phyloP scores from a whole-genome alignment of 495 filamentous ascomycete genomes.

The Daldinia childiae region DNA sequence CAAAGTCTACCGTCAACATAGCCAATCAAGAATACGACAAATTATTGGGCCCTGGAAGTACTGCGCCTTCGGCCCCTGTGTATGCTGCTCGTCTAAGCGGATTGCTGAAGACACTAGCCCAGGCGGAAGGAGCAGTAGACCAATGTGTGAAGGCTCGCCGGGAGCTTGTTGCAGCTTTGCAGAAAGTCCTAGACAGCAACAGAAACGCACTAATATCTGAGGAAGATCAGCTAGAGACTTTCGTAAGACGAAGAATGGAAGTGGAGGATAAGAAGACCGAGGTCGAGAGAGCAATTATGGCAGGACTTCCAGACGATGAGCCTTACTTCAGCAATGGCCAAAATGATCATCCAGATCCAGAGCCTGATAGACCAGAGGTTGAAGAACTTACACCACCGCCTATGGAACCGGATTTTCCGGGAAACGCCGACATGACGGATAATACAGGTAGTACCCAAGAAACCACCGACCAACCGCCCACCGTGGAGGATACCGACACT shows the following conservation, averaged over 20 bases:
- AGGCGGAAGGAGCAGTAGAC: conserved; percentile 89
- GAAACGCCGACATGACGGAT: conserved; percentile 34
- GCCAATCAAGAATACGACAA: conserved; percentile 86
- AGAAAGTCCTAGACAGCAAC: conserved; percentile 81
- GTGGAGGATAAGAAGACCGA: conserved; percentile 82
- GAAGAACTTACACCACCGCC: conserved; percentile 84
- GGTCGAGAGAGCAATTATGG: conserved; percentile 89
- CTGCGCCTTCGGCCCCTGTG: conserved; percentile 80
- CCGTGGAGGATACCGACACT: conserved; percentile 58
- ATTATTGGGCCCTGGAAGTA: conserved; percentile 71
- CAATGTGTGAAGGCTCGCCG: conserved; percentile 88
- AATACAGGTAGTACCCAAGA: conserved; percentile 40
- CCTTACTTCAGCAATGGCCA: conserved; percentile 46
- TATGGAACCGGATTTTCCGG: conserved; percentile 47
- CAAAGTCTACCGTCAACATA: conserved; percentile 67
- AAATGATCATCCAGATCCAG: conserved; percentile 53
- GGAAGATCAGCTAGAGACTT: conserved; percentile 65
- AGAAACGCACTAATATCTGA: conserved; percentile 74
- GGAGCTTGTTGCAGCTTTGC: conserved; percentile 78
- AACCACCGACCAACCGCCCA: conserved; percentile 49
- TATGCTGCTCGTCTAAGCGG: conserved; percentile 90
- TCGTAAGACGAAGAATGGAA: conserved; percentile 67
- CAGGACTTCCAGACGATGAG: conserved; percentile 65
- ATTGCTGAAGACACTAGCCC: conserved; percentile 85
- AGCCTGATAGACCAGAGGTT: conserved; percentile 74